Base-by-base conservation (phyloP, 2,329 filamentous ascomycete species). In the Ceratocystiopsis brevicomis region DNA sequence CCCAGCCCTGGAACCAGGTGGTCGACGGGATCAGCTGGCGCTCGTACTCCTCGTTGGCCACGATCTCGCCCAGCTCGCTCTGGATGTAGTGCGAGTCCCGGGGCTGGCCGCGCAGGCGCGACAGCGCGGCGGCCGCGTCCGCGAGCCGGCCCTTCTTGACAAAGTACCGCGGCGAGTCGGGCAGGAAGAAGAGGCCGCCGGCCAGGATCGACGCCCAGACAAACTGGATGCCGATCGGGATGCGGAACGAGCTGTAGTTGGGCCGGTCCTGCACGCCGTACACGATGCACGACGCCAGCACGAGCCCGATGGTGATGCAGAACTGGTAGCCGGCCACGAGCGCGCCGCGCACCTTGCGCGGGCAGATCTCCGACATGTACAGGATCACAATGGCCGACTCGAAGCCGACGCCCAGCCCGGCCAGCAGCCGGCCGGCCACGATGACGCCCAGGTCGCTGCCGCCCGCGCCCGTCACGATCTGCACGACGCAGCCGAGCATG, bases 21-120 rank as follows among this genome's bases (percentile, higher is more conserved):
- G 66, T 66, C 51, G 68, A 60, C 49, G 80, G 79, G 46, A 81
- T 77, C 46, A 79, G 63, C 41, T 72, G 64, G 53, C 78, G 68
- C 68, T 93, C 86, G 58, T 88, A 86, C 62, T 83, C 81, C 61
- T 88, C 74, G 68, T 92, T 93, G 66, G 84, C 85, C 47, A 90
- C 70, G 51, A 94, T 84, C 65, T 93, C 85, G 38, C 80, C 73
- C 39, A 92, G 69, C 63, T 93, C 85, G 48, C 73, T 64, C 62
- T 80, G 74, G 61, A 93, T 78, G 59, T 74, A 86, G 49, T 80
- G 71, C 18, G 81, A 87, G 44, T 81, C 73, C 43, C 61, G 55
- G 40, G 78, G 69, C 64, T 92, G 81, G 47, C 81, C 81, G 57
- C 85, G 81, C 32, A 93, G 72, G 45, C 68, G 71, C 45, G 72